Evolutionary conservation across 2,329 filamentous ascomycete genomes (phyloP).

Genomic region (Epicoccum sorghinum): DNA sequence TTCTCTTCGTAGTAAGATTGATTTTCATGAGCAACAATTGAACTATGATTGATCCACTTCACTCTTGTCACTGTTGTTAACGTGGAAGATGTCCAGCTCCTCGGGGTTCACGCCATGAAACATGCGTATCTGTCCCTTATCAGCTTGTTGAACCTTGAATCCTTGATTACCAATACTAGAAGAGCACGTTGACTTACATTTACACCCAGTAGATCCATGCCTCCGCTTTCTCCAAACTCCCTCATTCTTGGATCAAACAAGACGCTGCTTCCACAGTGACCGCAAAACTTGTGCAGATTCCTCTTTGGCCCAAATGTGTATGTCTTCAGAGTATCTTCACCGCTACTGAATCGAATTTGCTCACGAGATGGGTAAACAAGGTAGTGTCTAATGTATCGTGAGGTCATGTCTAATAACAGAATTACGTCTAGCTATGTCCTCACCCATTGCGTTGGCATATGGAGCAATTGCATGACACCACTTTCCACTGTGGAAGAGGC

Average conservation of each 20-base stretch:
- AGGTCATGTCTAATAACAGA: too few relatives aligned
- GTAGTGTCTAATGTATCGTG: conserved; percentile 39
- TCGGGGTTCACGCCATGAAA: conserved; percentile 35
- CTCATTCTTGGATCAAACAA: conserved; percentile 36
- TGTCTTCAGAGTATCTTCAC: conserved; percentile 27
- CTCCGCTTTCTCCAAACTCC: conserved; percentile 24
- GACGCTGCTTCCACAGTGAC: conserved; percentile 34
- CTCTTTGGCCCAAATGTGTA: conserved; percentile 36
- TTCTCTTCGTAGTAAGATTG: too few relatives aligned
- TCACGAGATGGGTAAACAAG: conserved; percentile 48
- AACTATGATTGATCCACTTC: not conserved
- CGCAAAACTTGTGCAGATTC: conserved; percentile 38
- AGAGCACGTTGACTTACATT: conserved; percentile 30
- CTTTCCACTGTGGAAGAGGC: conserved; percentile 54
- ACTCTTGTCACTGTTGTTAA: conserved; percentile 27
- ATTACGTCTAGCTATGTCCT: too few relatives aligned
- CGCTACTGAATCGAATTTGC: conserved; percentile 32
- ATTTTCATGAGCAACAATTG: not conserved
- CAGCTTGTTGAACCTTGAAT: not conserved
- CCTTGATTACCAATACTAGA: not conserved
- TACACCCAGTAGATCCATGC: conserved; percentile 30
- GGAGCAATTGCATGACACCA: conserved; percentile 62
- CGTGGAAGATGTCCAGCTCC: conserved; percentile 28
- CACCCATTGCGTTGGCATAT: conserved; percentile 57
- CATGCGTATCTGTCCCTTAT: conserved; percentile 29